Evolutionary conservation across 371 early-diverging fungal genomes (phyloP), one percentile per base, ranked within the genome.

Genomic region (Lichtheimia ramosa): DNA sequence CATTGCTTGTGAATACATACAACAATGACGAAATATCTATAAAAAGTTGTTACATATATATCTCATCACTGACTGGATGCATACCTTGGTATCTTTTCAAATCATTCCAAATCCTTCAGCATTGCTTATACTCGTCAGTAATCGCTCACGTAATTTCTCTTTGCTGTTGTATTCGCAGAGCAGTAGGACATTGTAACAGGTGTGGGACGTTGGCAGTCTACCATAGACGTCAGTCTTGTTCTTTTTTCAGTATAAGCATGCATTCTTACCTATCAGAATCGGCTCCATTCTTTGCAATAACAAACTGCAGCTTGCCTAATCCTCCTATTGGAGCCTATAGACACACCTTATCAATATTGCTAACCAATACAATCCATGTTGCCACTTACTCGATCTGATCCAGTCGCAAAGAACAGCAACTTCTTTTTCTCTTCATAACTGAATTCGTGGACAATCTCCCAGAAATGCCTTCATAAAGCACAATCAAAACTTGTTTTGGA

Each of bases 241-340:
- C 2, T 8, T 34, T 65, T 4, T 8, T 34, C 8, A 34, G 10
- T 8, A 10, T 10, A 34, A 27, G 3, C 3, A 10, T 28, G 34
- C 34, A 34, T 34, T 1, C 34, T 57, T 65, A 76, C 80, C 80
- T 76, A 24, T 81, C 78, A 0, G 97, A 95, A 75, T 99, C 99
- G 7, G 95, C 95, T 2, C 99, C 99, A 60, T 98, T 98, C 69
- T 94, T 92, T 61, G 96, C 94, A 65, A 99, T 93, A 3, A 97
- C 95, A 83, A 99, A 95, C 39, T 89, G 90, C 39, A 98, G 68
- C 55, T 92, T 89, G 53, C 89, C 86, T 10, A 97, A 75, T 0
- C 99, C 99, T 13, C 93, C 92, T 21, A 97, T 87, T 0, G 99
- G 99, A 3, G 93, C 51, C 99, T 90, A 73, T 93, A 93, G 42